phyloP scores from a whole-genome alignment of 192 early-diverging fungal genomes.

The Linnemannia exigua region DNA sequence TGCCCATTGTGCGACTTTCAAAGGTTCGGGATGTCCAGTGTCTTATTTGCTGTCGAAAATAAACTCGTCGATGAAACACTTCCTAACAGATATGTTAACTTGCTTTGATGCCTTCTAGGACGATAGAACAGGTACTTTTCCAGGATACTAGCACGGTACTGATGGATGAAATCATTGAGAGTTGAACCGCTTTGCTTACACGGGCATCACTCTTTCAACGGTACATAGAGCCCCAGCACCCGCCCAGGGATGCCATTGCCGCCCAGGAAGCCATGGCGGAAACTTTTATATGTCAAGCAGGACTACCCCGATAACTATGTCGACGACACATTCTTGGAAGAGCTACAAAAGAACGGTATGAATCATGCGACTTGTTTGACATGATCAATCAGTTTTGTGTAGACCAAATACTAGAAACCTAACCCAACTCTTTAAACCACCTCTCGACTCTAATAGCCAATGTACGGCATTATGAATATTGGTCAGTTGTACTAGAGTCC shows the following conservation, averaged over 20 bases:
- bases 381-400: background rate
- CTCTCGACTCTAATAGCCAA: slow-evolving; percentile 68
- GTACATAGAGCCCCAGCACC: slow-evolving; percentile 13
- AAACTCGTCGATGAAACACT: background rate
- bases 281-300: slow-evolving; percentile 89
- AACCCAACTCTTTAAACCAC: background rate
- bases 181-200: background rate
- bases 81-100: background rate
- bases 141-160: background rate
- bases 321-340: slow-evolving; percentile 87
- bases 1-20: slow-evolving; percentile 52
- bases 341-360: slow-evolving; percentile 90
- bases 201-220: background rate
- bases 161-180: background rate
- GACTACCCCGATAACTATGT: slow-evolving; percentile 94
- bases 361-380: background rate
- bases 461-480: slow-evolving; percentile 87
- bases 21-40: slow-evolving; percentile 13
- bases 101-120: background rate
- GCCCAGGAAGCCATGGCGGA: slow-evolving; percentile 73
- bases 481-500: slow-evolving; percentile 82
- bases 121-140: slow-evolving; percentile 28
- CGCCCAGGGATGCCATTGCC: slow-evolving; percentile 8
- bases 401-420: background rate
- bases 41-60: no score